These are phyloP conservation scores for Buddleja alternifolia DNA, from an alignment of 257 asterid species.

Conservation along the genomic window DNA sequence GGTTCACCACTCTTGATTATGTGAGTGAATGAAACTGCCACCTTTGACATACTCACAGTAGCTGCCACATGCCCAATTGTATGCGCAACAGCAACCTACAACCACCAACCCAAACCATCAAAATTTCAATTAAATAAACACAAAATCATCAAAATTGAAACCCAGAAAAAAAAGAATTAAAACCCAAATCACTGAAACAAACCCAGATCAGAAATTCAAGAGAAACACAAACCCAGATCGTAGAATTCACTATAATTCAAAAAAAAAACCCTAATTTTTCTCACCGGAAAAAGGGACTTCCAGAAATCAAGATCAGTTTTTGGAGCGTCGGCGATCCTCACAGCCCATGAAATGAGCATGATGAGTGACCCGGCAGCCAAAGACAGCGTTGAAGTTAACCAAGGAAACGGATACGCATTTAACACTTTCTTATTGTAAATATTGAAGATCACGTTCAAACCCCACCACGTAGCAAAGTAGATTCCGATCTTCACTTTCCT, in stretches of 20 bases:
- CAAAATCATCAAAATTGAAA: neutral
- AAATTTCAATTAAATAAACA: neutral
- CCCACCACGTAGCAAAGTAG: constrained; percentile 76
- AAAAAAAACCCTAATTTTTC: constrained; percentile 13
- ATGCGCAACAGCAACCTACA: constrained; percentile 80
- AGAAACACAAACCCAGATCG: neutral
- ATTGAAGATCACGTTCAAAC: constrained; percentile 69
- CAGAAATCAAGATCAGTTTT: constrained; percentile 75
- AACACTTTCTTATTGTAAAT: constrained; percentile 70
- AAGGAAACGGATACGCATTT: constrained; percentile 75
- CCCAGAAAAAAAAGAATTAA: constrained; percentile 1
- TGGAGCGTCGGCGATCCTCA: constrained; percentile 62
- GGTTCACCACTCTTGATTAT: constrained; percentile 82
- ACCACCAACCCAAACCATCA: neutral
- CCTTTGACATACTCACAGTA: constrained; percentile 83
- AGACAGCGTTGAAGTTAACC: constrained; percentile 75
- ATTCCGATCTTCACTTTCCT: constrained; percentile 62
- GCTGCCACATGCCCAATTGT: constrained; percentile 88
- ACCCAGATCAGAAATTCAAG: too few relatives aligned
- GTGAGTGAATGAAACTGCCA: constrained; percentile 79
- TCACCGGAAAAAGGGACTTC: constrained; percentile 73
- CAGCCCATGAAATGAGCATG: constrained; percentile 65
- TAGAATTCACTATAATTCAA: neutral
- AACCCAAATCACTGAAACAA: constrained; percentile 17
- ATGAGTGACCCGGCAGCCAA: constrained; percentile 69